Conservation (phyloP, 805 yeast species). For the Sugiyamaella valdiviana region DNA sequence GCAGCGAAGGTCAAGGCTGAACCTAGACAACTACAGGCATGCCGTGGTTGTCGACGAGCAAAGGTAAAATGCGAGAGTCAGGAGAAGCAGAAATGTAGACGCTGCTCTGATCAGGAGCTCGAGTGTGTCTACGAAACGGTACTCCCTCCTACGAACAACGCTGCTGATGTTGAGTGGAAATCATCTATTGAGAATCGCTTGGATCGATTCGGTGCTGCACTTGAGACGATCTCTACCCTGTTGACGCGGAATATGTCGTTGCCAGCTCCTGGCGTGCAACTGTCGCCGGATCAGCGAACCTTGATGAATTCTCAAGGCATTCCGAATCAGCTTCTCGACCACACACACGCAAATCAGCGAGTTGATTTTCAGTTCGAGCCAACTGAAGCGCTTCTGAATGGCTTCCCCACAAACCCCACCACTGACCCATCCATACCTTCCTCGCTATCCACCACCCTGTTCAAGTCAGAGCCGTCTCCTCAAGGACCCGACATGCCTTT, state of each 20-base stretch:
- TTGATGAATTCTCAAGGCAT: too few relatives aligned
- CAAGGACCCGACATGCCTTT: too few relatives aligned
- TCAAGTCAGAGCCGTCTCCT: too few relatives aligned
- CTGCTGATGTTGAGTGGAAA: conserved; percentile 30
- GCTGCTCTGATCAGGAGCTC: conserved; percentile 48
- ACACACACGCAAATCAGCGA: background rate
- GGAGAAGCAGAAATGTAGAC: conserved; percentile 46
- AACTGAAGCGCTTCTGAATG: background rate
- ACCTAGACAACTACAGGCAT: conserved; percentile 41
- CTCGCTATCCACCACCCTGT: too few relatives aligned
- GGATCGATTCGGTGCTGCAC: conserved; percentile 36
- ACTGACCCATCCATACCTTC: too few relatives aligned
- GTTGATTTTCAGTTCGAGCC: background rate
- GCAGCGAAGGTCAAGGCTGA: background rate
- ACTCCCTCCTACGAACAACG: conserved; percentile 34
- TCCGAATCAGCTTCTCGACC: background rate
- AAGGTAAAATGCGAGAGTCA: conserved; percentile 57
- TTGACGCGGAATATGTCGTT: conserved; percentile 27
- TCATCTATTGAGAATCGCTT: conserved; percentile 36
- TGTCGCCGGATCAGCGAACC: background rate
- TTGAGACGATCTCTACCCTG: conserved; percentile 35
- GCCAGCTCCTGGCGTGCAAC: background rate
- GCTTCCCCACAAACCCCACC: too few relatives aligned
- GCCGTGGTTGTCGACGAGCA: conserved; percentile 54
- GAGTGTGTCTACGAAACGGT: conserved; percentile 54